Conservation (phyloP, 2,329 filamentous ascomycete genomes). For the Colletotrichum tropicicola region DNA sequence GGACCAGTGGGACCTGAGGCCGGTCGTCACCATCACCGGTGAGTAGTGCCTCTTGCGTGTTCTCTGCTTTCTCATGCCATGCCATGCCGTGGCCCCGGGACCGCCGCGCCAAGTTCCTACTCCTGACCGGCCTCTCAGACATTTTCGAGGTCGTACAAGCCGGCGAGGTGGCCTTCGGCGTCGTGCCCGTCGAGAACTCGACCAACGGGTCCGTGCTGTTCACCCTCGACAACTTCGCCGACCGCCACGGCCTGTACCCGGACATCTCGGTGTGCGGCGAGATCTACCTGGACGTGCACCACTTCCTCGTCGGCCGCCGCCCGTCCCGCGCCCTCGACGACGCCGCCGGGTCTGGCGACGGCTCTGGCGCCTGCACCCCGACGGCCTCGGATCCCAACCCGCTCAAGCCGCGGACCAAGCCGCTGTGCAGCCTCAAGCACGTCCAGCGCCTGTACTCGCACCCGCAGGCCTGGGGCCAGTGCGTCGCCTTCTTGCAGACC, state of each 20-base stretch:
- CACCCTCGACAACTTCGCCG: conserved; percentile 88
- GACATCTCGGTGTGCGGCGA: conserved; percentile 84
- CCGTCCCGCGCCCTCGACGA: conserved; percentile 37
- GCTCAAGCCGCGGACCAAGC: conserved; percentile 54
- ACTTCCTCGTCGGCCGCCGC: conserved; percentile 77
- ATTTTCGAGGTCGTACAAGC: conserved; percentile 83
- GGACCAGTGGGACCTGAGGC: conserved; percentile 56
- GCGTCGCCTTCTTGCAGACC: conserved; percentile 75
- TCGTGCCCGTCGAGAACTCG: conserved; percentile 96
- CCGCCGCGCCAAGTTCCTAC: not conserved
- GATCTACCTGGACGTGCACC: conserved; percentile 86
- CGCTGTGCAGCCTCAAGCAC: conserved; percentile 62
- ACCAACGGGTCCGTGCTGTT: conserved; percentile 93
- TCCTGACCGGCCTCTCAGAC: conserved; percentile 55
- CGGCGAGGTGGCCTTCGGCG: conserved; percentile 72
- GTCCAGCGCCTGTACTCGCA: conserved; percentile 88
- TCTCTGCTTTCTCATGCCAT: not conserved
- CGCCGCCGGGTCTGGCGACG: conserved; percentile 37
- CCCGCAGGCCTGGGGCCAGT: conserved; percentile 95
- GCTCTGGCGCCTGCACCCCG: conserved; percentile 59
- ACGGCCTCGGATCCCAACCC: conserved; percentile 55
- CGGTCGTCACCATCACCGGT: conserved; percentile 62
- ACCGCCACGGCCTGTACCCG: conserved; percentile 69
- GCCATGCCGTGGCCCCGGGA: conserved; percentile 8
- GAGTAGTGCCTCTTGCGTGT: conserved; percentile 35